These are phyloP conservation scores for Cladosporium halotolerans DNA, from an alignment of 2,329 filamentous ascomycete species.

Conservation along the genomic window DNA sequence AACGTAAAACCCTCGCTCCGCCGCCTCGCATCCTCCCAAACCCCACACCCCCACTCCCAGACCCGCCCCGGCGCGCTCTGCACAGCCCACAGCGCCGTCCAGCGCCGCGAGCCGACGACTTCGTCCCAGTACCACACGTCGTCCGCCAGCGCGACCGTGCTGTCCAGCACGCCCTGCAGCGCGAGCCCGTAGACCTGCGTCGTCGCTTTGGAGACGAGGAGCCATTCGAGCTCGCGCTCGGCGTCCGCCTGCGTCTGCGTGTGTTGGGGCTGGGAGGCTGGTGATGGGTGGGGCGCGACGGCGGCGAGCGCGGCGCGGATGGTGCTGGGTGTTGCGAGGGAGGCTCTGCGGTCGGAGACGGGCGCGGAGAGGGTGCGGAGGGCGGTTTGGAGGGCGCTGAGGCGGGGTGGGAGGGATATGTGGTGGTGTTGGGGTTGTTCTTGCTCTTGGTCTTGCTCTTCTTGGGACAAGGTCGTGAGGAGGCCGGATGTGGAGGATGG, in stretches of 20 bases:
- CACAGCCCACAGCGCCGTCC: slow-evolving; percentile 74
- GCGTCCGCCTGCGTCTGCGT: slow-evolving; percentile 26
- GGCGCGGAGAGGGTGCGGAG: slow-evolving; percentile 25
- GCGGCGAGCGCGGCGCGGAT: slow-evolving; percentile 4
- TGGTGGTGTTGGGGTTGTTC: neutral
- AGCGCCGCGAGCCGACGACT: slow-evolving; percentile 69
- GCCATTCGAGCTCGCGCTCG: slow-evolving; percentile 80
- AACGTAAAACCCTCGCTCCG: slow-evolving; percentile 27
- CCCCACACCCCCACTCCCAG: slow-evolving; percentile 63
- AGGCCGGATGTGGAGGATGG: neutral
- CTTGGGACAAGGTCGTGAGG: neutral
- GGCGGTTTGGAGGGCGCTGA: slow-evolving; percentile 26
- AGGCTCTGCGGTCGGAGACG: slow-evolving; percentile 14
- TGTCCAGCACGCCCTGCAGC: slow-evolving; percentile 68
- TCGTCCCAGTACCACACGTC: slow-evolving; percentile 97
- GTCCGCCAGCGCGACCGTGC: slow-evolving; percentile 75
- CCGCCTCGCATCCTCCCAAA: slow-evolving; percentile 57
- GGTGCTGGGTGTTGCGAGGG: neutral
- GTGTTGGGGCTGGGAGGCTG: too few relatives aligned
- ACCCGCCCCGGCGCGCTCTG: slow-evolving; percentile 76
- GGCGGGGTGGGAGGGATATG: slow-evolving; percentile 20
- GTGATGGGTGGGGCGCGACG: neutral
- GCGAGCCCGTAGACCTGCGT: slow-evolving; percentile 84
- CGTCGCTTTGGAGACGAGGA: slow-evolving; percentile 83
- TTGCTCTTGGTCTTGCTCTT: neutral